These are phyloP conservation scores for Trichomonascus vanleenenianus DNA, from an alignment of 805 yeast genomes.

Conservation along the genomic window DNA sequence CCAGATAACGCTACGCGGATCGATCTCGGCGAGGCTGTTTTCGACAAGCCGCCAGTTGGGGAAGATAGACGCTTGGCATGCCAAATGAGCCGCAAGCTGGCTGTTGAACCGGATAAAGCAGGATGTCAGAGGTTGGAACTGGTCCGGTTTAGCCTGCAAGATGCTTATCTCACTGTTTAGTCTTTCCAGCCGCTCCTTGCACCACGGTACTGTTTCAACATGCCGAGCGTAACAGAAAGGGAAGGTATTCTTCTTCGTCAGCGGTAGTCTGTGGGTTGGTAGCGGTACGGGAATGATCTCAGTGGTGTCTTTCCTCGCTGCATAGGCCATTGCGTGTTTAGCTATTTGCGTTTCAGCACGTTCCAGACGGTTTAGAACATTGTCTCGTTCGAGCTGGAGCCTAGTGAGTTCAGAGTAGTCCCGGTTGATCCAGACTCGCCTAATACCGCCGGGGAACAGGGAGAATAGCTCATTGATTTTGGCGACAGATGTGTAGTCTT, in stretches of 20 bases:
- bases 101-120: slow-evolving; percentile 56
- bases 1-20: slow-evolving; percentile 72
- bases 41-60: slow-evolving; percentile 15
- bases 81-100: slow-evolving; percentile 51
- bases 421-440: slow-evolving; percentile 52
- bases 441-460: slow-evolving; percentile 47
- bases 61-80: slow-evolving; percentile 50
- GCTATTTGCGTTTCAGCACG: slow-evolving; percentile 11
- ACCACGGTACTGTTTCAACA: slow-evolving; percentile 63
- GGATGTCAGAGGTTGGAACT: slow-evolving; percentile 14
- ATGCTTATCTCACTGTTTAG: slow-evolving; percentile 51
- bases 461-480: slow-evolving; percentile 46
- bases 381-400: slow-evolving; percentile 26
- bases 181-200: slow-evolving; percentile 54
- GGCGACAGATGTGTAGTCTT: slow-evolving; percentile 37
- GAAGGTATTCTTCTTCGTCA: slow-evolving; percentile 17
- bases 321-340: slow-evolving; percentile 1
- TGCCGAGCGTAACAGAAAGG: slow-evolving; percentile 60
- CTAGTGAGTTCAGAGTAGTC: slow-evolving; percentile 33
- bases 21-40: slow-evolving; percentile 33
- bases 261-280: slow-evolving; percentile 40
- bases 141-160: slow-evolving; percentile 40
- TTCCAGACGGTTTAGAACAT: slow-evolving; percentile 34
- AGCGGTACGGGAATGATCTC: slow-evolving; percentile 26
- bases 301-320: background rate